phyloP scores from a whole-genome alignment of 2,329 filamentous ascomycete genomes.

The Alternaria triticimaculans region DNA sequence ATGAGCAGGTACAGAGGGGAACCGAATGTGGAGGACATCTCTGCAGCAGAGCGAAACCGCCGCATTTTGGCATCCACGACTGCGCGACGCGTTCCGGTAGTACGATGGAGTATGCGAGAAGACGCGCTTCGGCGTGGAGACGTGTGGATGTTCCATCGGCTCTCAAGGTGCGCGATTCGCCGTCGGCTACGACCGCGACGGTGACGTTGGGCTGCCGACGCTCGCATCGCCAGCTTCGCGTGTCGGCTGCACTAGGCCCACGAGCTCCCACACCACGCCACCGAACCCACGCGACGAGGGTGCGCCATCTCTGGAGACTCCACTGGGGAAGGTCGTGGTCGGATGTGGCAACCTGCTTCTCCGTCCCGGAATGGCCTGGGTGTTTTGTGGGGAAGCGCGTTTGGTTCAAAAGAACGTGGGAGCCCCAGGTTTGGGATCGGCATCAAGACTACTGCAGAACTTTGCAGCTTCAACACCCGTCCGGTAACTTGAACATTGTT shows the following conservation, averaged over 20 bases:
- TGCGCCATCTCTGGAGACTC: constrained; percentile 26
- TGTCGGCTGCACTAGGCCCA: constrained; percentile 8
- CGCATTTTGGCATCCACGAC: constrained; percentile 23
- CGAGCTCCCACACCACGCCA: constrained; percentile 13
- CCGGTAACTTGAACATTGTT: neutral
- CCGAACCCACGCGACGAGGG: constrained; percentile 16
- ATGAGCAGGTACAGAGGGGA: neutral
- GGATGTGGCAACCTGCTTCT: constrained; percentile 13
- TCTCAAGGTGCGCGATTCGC: constrained; percentile 12
- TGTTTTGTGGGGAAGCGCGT: constrained; percentile 28
- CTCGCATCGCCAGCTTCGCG: neutral
- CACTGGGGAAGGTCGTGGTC: constrained; percentile 22
- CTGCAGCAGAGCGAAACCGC: constrained; percentile 12
- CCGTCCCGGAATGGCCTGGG: constrained; percentile 18
- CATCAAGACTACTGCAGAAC: constrained; percentile 6
- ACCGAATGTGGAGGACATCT: neutral
- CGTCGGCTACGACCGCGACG: neutral
- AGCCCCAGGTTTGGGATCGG: constrained; percentile 32
- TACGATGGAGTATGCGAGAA: constrained; percentile 11
- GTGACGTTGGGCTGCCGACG: neutral
- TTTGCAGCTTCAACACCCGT: constrained; percentile 2
- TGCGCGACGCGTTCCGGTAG: constrained; percentile 28
- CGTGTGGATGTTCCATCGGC: constrained; percentile 1
- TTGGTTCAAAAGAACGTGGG: constrained; percentile 25
- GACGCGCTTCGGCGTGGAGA: constrained; percentile 1